Evolutionary conservation across 768 basidiomycete species (phyloP), one percentile per base, ranked within the genome.

Genomic region (Kwoniella botswanensis): DNA sequence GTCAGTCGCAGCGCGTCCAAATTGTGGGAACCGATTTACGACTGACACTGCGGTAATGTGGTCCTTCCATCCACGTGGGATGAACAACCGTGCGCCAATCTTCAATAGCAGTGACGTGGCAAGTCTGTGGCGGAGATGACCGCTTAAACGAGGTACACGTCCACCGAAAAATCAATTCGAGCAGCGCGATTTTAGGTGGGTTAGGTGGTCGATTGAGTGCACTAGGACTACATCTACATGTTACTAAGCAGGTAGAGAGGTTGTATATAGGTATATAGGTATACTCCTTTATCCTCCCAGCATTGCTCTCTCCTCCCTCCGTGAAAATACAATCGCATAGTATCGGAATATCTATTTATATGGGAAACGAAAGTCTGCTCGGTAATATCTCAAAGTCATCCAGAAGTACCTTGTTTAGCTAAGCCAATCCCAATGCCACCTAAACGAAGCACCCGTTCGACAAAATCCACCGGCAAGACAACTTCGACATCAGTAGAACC

Each of bases 401-500:
- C 35, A 35, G 35, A 35, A 35, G 35, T 35, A 35, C 35, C 35
- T 35, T 35, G 35, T 6, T 35, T 35, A 35, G 35, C 35, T 35
- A 9, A 35, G 35, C 35, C 26, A 21, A 13, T 55, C 21, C 63
- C 42, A 58, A 69, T 69, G 68, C 50, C 61, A 63, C 61, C 55
- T 3, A 69, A 74, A 67, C 73, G 55, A 26, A 60, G 44, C 50
- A 54, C 60, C 4, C 26, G 63, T 35, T 71, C 58, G 11, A 24
- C 63, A 11, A 55, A 15, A 59, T 42, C 70, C 44, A 46, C 58
- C 12, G 26, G 57, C 66, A 53, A 24, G 1, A 26, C 73, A 18
- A 56, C 42, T 2, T 35, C 69, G 1, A 60, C 66, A 18, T 54
- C 69, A 29, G 26, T 43, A 3, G 10, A 24, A 54, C 26, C 52